phyloP scores from a whole-genome alignment of 805 yeast species.

The Lachancea cidri region DNA sequence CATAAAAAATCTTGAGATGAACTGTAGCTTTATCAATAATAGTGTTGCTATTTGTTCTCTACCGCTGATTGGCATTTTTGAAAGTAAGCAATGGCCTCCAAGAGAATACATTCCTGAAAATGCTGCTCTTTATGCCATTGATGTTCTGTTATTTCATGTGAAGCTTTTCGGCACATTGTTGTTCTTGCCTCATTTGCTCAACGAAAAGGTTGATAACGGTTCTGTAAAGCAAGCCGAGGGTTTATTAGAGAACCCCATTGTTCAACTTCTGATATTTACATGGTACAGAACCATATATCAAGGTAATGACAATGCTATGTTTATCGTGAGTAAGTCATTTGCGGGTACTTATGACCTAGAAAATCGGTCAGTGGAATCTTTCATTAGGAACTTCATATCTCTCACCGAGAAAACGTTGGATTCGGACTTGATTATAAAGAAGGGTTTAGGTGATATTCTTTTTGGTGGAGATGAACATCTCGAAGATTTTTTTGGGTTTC shows the following conservation, averaged over 20 bases:
- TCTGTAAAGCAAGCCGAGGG: background rate
- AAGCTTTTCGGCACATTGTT: slow-evolving; percentile 3
- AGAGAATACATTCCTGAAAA: slow-evolving; percentile 2
- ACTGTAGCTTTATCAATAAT: slow-evolving; percentile 16
- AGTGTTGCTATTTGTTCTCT: slow-evolving; percentile 18
- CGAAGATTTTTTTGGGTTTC: slow-evolving; percentile 3
- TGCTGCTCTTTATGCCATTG: background rate
- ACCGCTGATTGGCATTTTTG: slow-evolving; percentile 13
- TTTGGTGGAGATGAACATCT: background rate
- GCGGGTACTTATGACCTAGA: slow-evolving; percentile 3
- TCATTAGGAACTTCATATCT: slow-evolving; percentile 4
- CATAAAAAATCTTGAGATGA: slow-evolving; percentile 8
- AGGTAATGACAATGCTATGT: background rate
- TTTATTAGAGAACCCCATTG: slow-evolving; percentile 15
- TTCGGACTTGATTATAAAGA: slow-evolving; percentile 2
- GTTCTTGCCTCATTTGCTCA: background rate
- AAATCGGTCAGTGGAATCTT: slow-evolving; percentile 3
- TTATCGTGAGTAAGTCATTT: background rate
- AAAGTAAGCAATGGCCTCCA: background rate
- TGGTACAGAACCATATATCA: slow-evolving; percentile 18
- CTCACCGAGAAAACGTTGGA: slow-evolving; percentile 3
- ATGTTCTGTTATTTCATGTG: slow-evolving; percentile 2
- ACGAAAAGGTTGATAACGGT: background rate
- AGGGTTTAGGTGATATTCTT: slow-evolving; percentile 3
- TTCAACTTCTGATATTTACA: slow-evolving; percentile 20